A percentile compares a stretch with the other conserved stretches of the same genome.
Evolutionary conservation across 768 basidiomycete genomes (phyloP).

Genomic region (Trametes cinnabarina): DNA sequence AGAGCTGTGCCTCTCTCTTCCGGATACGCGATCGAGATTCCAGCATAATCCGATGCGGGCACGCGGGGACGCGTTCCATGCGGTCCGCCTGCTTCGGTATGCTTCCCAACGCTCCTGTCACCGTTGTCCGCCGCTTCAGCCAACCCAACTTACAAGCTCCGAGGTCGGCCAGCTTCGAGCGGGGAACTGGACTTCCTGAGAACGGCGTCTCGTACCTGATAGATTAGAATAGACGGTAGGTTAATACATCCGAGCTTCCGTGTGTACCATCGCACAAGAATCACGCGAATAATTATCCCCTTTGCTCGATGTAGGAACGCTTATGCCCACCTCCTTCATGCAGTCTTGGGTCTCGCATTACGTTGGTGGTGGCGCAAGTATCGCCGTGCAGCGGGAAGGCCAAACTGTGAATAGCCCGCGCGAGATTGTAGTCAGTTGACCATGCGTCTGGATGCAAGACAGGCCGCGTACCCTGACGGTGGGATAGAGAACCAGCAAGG

Average conservation of each 20-base stretch:
- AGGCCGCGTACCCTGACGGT: slow-evolving; percentile 48
- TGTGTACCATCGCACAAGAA: not conserved
- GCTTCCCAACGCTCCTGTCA: slow-evolving; percentile 12
- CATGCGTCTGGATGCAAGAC: slow-evolving; percentile 5
- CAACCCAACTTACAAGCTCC: not conserved
- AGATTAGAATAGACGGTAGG: slow-evolving; percentile 14
- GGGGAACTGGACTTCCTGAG: slow-evolving; percentile 6
- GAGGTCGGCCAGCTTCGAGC: slow-evolving; percentile 1
- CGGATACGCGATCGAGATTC: slow-evolving; percentile 15
- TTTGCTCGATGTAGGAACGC: not conserved
- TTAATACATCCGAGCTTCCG: slow-evolving; percentile 15
- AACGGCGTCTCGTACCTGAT: slow-evolving; percentile 16
- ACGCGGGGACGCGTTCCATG: slow-evolving; percentile 13
- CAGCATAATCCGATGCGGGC: slow-evolving; percentile 10
- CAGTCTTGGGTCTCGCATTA: slow-evolving; percentile 32
- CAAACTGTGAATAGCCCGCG: slow-evolving; percentile 49
- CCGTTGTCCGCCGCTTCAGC: slow-evolving; percentile 3
- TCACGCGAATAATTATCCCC: not conserved
- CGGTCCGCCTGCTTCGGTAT: slow-evolving; percentile 16
- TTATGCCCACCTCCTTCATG: slow-evolving; percentile 8
- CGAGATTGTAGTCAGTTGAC: slow-evolving; percentile 20
- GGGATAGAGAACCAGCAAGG: slow-evolving; percentile 69
- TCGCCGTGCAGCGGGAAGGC: slow-evolving; percentile 54
- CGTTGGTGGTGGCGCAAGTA: slow-evolving; percentile 43
- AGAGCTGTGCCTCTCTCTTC: slow-evolving; percentile 13